Base-by-base conservation (phyloP, 805 yeast species). In the Suhomyces canberraensis region DNA sequence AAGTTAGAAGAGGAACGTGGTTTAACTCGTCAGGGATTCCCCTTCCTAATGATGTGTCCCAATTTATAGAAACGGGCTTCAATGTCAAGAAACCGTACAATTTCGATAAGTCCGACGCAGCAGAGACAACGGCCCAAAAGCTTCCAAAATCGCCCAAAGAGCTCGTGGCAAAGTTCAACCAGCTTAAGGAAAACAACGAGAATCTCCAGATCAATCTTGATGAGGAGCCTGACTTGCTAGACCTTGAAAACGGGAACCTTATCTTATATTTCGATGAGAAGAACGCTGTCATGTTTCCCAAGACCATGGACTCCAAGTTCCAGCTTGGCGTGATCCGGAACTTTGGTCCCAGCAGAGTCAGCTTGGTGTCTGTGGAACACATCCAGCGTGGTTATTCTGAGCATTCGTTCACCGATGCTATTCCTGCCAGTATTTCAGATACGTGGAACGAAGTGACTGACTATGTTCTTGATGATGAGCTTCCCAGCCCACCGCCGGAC, bases 1-100 rank as follows among this genome's bases (percentile, higher is more conserved):
- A 85, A 41, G 83, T 91, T 1, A 68, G 96, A 31, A 64, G 97
- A 37, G 96, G 96, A 1, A 56, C 79, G 1, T 91, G 98, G 98
- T 88, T 87, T 54, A 61, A 69, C 25, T 54, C 73, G 8, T 75
- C 75, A 34, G 77, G 78, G 1, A 50, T 51, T 4, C 95, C 95
- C 0, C 59, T 87, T 18, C 51, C 68, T 8, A 64, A 65, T 1
- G 58, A 61, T 1, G 40, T 80, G 4, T 67, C 93, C 0, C 61
- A 66, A 1, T 78, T 74, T 38, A 50, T 90, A 15, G 97, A 90
- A 55, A 50, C 50, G 4, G 75, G 75, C 0, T 85, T 74, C 52
- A 42, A 52, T 13, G 48, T 52, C 9, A 51, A 71, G 31, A 40
- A 40, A 25, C 45, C 48, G 4, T 33, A 34, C 26, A 31, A 29